These are phyloP conservation scores for Blepharisma stoltei DNA, from an alignment of 73 alveolate genomes.

Conservation along the genomic window DNA sequence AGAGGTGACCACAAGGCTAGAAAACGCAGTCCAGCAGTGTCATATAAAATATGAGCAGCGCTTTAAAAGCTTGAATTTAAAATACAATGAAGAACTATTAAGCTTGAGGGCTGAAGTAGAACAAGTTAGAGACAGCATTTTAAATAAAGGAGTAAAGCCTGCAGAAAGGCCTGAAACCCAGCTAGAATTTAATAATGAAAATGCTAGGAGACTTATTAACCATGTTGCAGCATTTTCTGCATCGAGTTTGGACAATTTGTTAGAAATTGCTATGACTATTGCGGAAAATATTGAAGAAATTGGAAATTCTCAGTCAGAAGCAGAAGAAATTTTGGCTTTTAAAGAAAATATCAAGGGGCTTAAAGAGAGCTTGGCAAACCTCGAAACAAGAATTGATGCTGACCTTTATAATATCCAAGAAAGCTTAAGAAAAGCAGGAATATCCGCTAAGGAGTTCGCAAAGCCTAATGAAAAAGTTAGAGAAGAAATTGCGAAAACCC, in stretches of 20 bases:
- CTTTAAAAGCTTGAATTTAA: not conserved
- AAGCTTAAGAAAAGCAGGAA: not conserved
- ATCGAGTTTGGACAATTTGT: not conserved
- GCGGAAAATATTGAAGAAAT: not conserved
- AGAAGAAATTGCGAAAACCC: not conserved
- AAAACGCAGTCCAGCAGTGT: not conserved
- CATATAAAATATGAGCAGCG: not conserved
- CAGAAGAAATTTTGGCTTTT: not conserved
- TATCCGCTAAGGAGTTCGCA: not conserved
- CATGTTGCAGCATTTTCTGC: not conserved
- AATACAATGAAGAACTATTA: not conserved
- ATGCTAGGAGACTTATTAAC: not conserved
- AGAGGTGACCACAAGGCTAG: not conserved
- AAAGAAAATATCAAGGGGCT: not conserved
- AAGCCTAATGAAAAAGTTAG: not conserved
- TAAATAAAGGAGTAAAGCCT: not conserved
- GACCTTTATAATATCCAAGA: not conserved
- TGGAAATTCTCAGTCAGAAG: not conserved
- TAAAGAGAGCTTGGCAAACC: not conserved
- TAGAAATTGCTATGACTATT: not conserved
- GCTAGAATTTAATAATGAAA: not conserved
- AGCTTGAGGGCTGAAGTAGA: conserved; percentile 1
- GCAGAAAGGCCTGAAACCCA: not conserved
- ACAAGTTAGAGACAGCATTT: not conserved
- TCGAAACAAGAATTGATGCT: not conserved